phyloP scores from a whole-genome alignment of 495 filamentous ascomycete genomes.

The Lasiosphaeria miniovina region DNA sequence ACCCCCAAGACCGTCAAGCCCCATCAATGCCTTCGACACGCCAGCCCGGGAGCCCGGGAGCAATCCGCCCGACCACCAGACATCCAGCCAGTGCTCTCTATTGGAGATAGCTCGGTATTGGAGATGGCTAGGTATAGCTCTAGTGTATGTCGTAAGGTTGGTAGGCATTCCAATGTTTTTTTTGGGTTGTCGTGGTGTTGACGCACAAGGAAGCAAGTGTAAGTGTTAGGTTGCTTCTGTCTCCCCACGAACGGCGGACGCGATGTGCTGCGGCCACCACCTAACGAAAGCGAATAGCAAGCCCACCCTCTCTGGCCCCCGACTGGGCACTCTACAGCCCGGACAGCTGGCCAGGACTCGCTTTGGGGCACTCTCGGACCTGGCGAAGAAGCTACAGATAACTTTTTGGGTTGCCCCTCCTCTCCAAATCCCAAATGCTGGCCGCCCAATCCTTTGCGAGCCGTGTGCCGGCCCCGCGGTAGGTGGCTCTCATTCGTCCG shows the following conservation, averaged over 20 bases:
- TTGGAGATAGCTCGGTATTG: too few species aligned
- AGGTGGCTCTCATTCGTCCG: not conserved
- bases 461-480: not conserved
- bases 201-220: not conserved
- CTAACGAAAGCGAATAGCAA: not conserved
- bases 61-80: not conserved
- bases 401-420: not conserved
- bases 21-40: slow-evolving; percentile 15
- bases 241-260: not conserved
- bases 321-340: too few species aligned
- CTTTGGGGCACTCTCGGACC: not conserved
- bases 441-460: not conserved
- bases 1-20: slow-evolving; percentile 14
- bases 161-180: too few species aligned
- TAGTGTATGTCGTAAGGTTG: too few species aligned
- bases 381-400: slow-evolving; percentile 2
- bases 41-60: slow-evolving; percentile 1
- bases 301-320: too few species aligned
- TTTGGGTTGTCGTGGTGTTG: not conserved
- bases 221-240: too few species aligned
- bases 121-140: too few species aligned
- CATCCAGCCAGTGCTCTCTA: not conserved
- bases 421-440: not conserved
- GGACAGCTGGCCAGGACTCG: not conserved
- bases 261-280: slow-evolving; percentile 1